Conservation (phyloP, 139 green algal species). For the Micractinium conductrix region DNA sequence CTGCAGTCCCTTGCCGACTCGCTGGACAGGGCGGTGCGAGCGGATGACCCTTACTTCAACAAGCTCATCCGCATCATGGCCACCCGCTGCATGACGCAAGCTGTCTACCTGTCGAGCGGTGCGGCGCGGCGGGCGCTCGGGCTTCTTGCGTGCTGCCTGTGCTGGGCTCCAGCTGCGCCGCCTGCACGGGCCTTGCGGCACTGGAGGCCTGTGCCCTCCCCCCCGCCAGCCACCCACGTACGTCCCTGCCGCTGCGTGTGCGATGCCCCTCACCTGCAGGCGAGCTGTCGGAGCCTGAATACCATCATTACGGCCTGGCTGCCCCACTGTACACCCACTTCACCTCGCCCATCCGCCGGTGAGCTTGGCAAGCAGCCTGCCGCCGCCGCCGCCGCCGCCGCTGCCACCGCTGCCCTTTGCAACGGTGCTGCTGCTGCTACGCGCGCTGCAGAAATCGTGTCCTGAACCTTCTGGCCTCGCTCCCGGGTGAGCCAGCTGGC, state of each 20-base stretch:
- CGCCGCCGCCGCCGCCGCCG: no score
- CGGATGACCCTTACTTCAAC: slow-evolving; percentile 96
- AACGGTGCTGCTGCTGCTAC: neutral
- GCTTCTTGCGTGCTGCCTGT: no score
- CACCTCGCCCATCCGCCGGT: slow-evolving; percentile 93
- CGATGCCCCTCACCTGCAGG: slow-evolving; percentile 27
- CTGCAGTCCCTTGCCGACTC: slow-evolving; percentile 69
- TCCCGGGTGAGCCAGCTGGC: no score
- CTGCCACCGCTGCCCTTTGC: no score
- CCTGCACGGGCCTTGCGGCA: no score
- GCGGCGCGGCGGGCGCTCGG: no score
- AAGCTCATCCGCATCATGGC: slow-evolving; percentile 96
- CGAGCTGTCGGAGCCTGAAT: slow-evolving; percentile 63
- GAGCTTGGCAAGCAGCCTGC: no score
- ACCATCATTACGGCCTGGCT: slow-evolving; percentile 93
- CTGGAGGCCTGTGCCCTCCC: no score
- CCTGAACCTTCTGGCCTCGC: no score
- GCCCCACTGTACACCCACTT: slow-evolving; percentile 97
- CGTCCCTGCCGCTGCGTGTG: no score
- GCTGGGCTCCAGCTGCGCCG: no score
- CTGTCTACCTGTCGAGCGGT: slow-evolving; percentile 83
- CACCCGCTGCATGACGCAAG: slow-evolving; percentile 97
- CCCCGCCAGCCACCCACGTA: neutral
- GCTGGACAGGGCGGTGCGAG: slow-evolving; percentile 78
- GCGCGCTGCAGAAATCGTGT: neutral